Percentiles rank a stretch among this genome's conserved stretches.
Evolutionary conservation across 1,284 basidiomycete genomes (phyloP).

Genomic region (Cryptococcus sp.): DNA sequence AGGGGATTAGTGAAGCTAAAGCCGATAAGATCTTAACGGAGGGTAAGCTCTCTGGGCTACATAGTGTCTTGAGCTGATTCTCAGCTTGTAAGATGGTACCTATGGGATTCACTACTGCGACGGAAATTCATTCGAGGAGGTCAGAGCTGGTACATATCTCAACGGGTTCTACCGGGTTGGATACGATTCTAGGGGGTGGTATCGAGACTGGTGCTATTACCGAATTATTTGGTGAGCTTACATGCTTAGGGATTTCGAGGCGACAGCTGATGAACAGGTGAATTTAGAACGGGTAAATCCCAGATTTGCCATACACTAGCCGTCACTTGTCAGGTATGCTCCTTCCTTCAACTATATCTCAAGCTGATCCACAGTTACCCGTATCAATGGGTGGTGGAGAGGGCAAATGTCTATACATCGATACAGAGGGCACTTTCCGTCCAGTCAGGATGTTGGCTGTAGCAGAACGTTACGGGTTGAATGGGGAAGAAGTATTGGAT

Average conservation of each 20-base stretch:
- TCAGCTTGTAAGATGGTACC: constrained; percentile 93
- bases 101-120: constrained; percentile 96
- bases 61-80: neutral
- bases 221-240: constrained; percentile 76
- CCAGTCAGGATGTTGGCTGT: constrained; percentile 91
- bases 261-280: constrained; percentile 45
- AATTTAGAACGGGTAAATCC: constrained; percentile 97
- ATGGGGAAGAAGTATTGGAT: constrained; percentile 95
- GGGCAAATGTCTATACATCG: constrained; percentile 98
- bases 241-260: neutral
- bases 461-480: constrained; percentile 90
- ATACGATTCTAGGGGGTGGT: constrained; percentile 91
- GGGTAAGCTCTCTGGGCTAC: constrained; percentile 56
- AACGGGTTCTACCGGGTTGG: constrained; percentile 92
- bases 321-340: constrained; percentile 79
- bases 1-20: constrained; percentile 96
- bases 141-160: constrained; percentile 97
- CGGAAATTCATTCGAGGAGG: constrained; percentile 90
- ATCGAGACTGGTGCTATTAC: constrained; percentile 99
- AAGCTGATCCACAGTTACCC: constrained; percentile 58
- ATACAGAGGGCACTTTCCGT: constrained; percentile 98
- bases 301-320: constrained; percentile 98
- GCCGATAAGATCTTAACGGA: constrained; percentile 94
- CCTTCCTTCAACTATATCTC: neutral
- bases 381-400: constrained; percentile 98